Percentiles rank a stretch among this genome's conserved stretches.
phyloP scores from a whole-genome alignment of 106 monocot species.

The Vanilla planifolia region DNA sequence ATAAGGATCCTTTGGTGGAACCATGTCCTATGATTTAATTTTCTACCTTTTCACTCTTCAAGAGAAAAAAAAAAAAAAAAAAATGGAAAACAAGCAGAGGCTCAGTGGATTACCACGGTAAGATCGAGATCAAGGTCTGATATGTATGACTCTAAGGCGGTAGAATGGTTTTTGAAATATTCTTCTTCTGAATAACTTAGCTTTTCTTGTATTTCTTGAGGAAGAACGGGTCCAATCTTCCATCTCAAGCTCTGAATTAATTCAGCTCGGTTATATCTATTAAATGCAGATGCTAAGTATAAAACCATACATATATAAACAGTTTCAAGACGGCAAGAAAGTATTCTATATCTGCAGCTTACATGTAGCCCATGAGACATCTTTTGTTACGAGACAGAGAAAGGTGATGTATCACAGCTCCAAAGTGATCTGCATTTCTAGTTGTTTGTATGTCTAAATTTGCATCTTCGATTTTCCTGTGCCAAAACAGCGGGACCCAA shows the following conservation, averaged over 20 bases:
- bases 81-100: background rate
- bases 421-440: conserved; percentile 89
- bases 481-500: background rate
- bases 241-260: conserved; percentile 74
- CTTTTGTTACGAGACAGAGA: conserved; percentile 85
- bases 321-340: background rate
- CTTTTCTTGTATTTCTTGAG: conserved; percentile 88
- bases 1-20: conserved; percentile 98
- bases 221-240: conserved; percentile 78
- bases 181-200: conserved; percentile 75
- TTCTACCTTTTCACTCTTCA: background rate
- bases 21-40: conserved; percentile 56
- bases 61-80: background rate
- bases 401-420: conserved; percentile 84
- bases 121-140: conserved; percentile 87
- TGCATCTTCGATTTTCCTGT: conserved; percentile 68
- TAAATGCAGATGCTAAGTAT: background rate
- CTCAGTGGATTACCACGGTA: conserved; percentile 55
- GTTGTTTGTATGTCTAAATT: conserved; percentile 75
- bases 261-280: conserved; percentile 86
- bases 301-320: too few species aligned
- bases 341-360: background rate
- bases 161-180: conserved; percentile 82
- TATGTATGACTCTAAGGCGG: conserved; percentile 80
- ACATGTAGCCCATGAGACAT: conserved; percentile 95